Evolutionary conservation across 371 early-diverging fungal genomes (phyloP), one percentile per base, ranked within the genome.

Genomic region (Mucor sp.): DNA sequence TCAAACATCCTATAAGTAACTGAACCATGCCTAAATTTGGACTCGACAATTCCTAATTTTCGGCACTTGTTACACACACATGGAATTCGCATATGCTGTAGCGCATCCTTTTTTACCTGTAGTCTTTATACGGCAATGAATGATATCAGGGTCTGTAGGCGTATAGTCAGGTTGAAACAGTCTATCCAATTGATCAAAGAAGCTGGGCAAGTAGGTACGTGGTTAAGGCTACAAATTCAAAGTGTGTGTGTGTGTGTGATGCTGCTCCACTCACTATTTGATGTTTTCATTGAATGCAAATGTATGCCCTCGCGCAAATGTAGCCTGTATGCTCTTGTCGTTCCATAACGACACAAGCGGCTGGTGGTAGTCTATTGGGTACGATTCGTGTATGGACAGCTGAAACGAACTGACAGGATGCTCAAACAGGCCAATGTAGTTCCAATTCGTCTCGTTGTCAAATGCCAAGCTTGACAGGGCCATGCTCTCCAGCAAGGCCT

Each of bases 401-500:
- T 14, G 81, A 74, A 4, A 67, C 43, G 21, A 53, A 14, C 27
- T 53, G 12, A 53, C 53, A 53, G 53, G 53, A 53, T 68, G 55
- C n/a, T 63, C 69, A 53, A 76, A 76, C 6, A 70, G 30, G 6
- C 60, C 17, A 17, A 73, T 58, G 60, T 53, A 82, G 60, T 47
- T 64, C 80, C 19, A 86, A 74, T 89, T 91, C 8, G 75, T 79
- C 27, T 78, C 70, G 65, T 86, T 81, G 65, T 80, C 76, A 37
- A 91, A 78, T 35, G 84, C 67, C 53, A 97, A 88, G 15, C 85
- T 87, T 67, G 94, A 75, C 37, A 75, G 79, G 7, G 83, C 83
- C 96, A 96, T 95, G 27, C 95, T 95, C 66, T 93, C 93, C 44
- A 97, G 72, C 37, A 97, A 88, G 21, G 94, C 92, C 57, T 89